Conservation (phyloP, 148 eudicot genomes). For the Gaultheria prostrata region DNA sequence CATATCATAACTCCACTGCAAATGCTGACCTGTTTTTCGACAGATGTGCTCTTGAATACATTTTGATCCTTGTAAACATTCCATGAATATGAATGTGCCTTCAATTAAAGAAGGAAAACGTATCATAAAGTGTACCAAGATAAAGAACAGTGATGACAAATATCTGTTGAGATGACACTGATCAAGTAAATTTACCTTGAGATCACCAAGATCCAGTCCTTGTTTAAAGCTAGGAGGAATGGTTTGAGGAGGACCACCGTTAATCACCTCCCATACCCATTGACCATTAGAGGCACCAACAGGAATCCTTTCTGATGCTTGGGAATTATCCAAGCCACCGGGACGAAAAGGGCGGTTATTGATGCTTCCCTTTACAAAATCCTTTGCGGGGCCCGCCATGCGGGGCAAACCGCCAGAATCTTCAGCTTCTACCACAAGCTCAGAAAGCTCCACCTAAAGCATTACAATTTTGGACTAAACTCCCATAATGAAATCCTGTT, state of each 20-base stretch:
- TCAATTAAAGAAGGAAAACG: slow-evolving; percentile 26
- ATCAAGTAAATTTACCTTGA: slow-evolving; percentile 48
- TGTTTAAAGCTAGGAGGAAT: slow-evolving; percentile 81
- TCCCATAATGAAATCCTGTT: slow-evolving; percentile 13
- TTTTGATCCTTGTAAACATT: slow-evolving; percentile 42
- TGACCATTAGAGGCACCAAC: slow-evolving; percentile 82
- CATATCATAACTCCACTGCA: slow-evolving; percentile 10
- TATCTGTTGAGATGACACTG: not conserved
- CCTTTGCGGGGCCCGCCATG: slow-evolving; percentile 84
- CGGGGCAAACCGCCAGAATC: slow-evolving; percentile 80
- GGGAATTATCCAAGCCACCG: slow-evolving; percentile 82
- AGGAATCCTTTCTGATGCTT: slow-evolving; percentile 64
- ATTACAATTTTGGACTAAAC: slow-evolving; percentile 22
- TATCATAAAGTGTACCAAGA: not conserved
- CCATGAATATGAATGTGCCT: slow-evolving; percentile 74
- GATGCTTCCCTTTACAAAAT: slow-evolving; percentile 89
- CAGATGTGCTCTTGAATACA: slow-evolving; percentile 31
- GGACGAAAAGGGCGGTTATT: slow-evolving; percentile 94
- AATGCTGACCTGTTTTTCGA: slow-evolving; percentile 50
- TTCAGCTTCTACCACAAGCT: slow-evolving; percentile 59
- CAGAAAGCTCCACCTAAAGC: slow-evolving; percentile 74
- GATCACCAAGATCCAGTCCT: slow-evolving; percentile 78
- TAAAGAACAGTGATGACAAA: not conserved
- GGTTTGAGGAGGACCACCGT: slow-evolving; percentile 64
- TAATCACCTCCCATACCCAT: slow-evolving; percentile 79